A percentile compares a stretch with the other conserved stretches of the same genome.
Conservation (phyloP, 2,329 filamentous ascomycete species). For the Plectosphaerella plurivora region DNA sequence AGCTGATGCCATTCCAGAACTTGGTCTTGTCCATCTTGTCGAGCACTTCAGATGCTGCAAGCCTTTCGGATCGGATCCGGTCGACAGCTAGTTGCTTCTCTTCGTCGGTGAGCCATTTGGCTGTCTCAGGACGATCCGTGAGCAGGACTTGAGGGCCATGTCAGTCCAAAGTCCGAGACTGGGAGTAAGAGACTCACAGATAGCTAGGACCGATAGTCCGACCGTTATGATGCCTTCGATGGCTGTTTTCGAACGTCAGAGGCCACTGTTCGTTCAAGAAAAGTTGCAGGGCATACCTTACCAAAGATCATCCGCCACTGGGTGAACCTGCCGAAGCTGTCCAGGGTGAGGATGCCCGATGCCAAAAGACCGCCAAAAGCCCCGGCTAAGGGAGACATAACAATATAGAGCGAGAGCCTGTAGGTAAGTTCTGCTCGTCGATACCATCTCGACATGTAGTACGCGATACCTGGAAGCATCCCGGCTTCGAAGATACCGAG, state of each 20-base stretch:
- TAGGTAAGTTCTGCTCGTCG: slow-evolving; percentile 42
- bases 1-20: slow-evolving; percentile 57
- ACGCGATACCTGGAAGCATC: slow-evolving; percentile 30
- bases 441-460: slow-evolving; percentile 46
- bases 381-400: slow-evolving; percentile 33
- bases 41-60: slow-evolving; percentile 54
- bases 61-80: slow-evolving; percentile 64
- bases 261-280: background rate
- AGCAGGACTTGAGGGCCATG: slow-evolving; percentile 55
- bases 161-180: slow-evolving; percentile 31
- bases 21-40: slow-evolving; percentile 57
- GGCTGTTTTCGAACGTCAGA: slow-evolving; percentile 9
- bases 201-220: background rate
- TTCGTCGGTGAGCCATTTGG: slow-evolving; percentile 58
- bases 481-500: slow-evolving; percentile 35
- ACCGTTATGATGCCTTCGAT: background rate
- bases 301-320: slow-evolving; percentile 67
- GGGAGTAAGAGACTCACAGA: background rate
- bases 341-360: slow-evolving; percentile 48
- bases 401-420: slow-evolving; percentile 39
- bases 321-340: slow-evolving; percentile 47
- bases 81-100: slow-evolving; percentile 64
- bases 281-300: background rate
- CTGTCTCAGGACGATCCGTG: slow-evolving; percentile 65
- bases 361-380: slow-evolving; percentile 43